Base-by-base conservation (phyloP, 2,329 filamentous ascomycete genomes). In the Talaromyces sp. region DNA sequence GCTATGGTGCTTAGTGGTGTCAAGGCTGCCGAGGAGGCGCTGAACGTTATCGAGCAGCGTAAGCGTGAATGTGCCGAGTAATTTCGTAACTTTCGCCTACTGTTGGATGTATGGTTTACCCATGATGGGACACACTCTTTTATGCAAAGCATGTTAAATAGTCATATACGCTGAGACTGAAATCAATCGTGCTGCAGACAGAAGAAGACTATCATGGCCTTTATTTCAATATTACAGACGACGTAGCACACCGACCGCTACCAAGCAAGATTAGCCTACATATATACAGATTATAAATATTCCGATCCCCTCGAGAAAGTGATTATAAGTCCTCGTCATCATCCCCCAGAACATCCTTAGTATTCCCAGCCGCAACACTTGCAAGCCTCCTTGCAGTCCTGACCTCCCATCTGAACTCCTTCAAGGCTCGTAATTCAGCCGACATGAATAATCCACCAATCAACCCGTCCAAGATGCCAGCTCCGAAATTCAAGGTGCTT, bases 321-420 rank as follows among this genome's bases (percentile, higher is more conserved):
- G 44, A 54, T 42, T 62, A 64, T 46, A 59, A 37, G 5, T 56
- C 58, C 6, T 61, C 64, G n/a, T 63, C 61, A 37, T 63, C 58
- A 16, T 52, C 35, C 23, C 55, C 52, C 9, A 42, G 11, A 14
- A 52, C 35, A 18, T 59, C 55, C 35, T 60, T 42, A 23, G 31
- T 42, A 39, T 28, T 25, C 31, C 52, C 63, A 44, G 58, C 61
- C 11, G 60, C 64, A 54, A 44, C 63, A 57, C 48, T 48, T 18
- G 60, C 61, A 64, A 66, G 59, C 44, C 69, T 65, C 65, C 74
- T 87, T 12, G 88, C 88, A 72, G 90, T 93, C 58, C 80, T 80
- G 28, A 98, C 88, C 76, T 99, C 95, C 90, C 92, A 97, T 73
- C 95, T 87, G 77, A 98, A 98, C 79, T 99, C 95, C 70, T 86